Base-by-base conservation (phyloP, 306 rosid genomes). In the Begonia masoniana region DNA sequence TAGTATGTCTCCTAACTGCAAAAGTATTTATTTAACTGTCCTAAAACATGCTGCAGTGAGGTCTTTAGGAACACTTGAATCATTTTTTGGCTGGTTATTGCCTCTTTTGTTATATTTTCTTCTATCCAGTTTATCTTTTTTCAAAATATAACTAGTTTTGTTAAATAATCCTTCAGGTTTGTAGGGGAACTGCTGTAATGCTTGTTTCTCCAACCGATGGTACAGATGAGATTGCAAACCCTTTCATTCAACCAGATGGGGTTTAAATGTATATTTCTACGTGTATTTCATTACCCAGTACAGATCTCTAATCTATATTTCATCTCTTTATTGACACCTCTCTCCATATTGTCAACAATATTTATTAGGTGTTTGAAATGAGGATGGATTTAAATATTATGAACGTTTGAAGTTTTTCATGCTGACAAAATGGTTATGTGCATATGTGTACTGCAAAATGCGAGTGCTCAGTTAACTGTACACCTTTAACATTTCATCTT, bases 121-220 rank as follows among this genome's bases (percentile, higher is more conserved):
- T 3, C 56, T 9, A 17, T 49, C 10, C 17, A 16, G 9, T 6
- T 15, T 36, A 2, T n/a, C 48, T 12, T 11, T 15, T 12, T 12
- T 5, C 10, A 26, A 6, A 53, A 57, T 21, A 56, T 35, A 62
- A 52, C 42, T 36, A 24, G 36, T 41, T 41, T 57, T 62, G 4
- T n/a, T 14, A 7, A 6, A 31, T 62, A 51, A 15, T 54, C 23
- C 39, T 71, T 72, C 83, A 91, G 97, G 96, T 85, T 53, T 91
- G 97, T 54, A 81, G 97, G 71, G 97, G 97, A 74, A 91, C 97
- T 56, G 97, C 97, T 50, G 97, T 91, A 36, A 91, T 91, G 97
- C 96, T 91, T 12, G 97, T 91, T 65, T 91, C 97, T 21, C 97
- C 97, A 57, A 82, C 94, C 42, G 97, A 91, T 59, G 97, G 97